These are phyloP conservation scores for Nicotiana rustica DNA, from an alignment of 305 asterid species.

Conservation along the genomic window DNA sequence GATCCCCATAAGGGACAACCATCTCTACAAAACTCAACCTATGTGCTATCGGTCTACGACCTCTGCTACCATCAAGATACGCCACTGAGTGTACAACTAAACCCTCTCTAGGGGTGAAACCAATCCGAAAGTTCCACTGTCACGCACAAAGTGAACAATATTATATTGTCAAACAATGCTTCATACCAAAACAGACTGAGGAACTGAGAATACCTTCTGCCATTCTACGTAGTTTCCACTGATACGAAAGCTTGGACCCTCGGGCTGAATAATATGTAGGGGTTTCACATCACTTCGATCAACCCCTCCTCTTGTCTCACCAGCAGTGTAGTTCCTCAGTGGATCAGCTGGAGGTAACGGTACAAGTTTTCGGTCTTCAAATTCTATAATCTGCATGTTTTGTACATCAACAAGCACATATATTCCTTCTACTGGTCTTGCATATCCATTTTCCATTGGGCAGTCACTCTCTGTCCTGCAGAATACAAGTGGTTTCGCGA, in stretches of 20 bases:
- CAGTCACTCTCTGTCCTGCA: slow-evolving; percentile 97
- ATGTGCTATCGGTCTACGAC: slow-evolving; percentile 94
- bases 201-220: slow-evolving; percentile 76
- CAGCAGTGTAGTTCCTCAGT: slow-evolving; percentile 88
- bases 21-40: slow-evolving; percentile 97
- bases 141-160: not conserved
- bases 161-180: not conserved
- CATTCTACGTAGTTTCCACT: slow-evolving; percentile 87
- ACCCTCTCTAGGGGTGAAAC: slow-evolving; percentile 98
- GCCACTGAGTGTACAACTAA: slow-evolving; percentile 95
- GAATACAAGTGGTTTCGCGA: slow-evolving; percentile 94
- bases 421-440: slow-evolving; percentile 99
- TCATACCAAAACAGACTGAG: slow-evolving; percentile 13
- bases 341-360: slow-evolving; percentile 98
- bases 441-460: slow-evolving; percentile 98
- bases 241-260: slow-evolving; percentile 97
- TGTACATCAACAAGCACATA: slow-evolving; percentile 95
- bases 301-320: slow-evolving; percentile 94
- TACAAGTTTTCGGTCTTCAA: slow-evolving; percentile 93
- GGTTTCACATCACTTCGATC: slow-evolving; percentile 97
- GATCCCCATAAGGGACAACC: slow-evolving; percentile 99
- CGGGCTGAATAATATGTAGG: slow-evolving; percentile 85
- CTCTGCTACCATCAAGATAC: slow-evolving; percentile 94
- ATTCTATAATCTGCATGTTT: slow-evolving; percentile 87
- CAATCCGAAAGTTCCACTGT: slow-evolving; percentile 97